These are phyloP conservation scores for Amoebophrya sp. DNA, from an alignment of 169 alveolate species.

Conservation along the genomic window DNA sequence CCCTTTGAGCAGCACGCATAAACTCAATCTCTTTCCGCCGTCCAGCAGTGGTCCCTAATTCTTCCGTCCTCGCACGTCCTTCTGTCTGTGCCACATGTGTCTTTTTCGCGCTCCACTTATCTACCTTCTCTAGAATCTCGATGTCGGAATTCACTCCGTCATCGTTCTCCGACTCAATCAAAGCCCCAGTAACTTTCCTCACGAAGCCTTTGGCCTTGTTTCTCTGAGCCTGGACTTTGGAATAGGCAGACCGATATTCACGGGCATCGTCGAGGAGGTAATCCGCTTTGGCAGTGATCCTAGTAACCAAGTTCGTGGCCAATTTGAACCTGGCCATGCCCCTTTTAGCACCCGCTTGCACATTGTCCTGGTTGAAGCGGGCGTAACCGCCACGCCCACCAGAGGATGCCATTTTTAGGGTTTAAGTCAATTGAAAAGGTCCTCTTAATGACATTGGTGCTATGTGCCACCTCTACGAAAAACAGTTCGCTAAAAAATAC, in stretches of 20 bases:
- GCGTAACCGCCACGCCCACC: too few relatives aligned
- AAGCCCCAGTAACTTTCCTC: neutral
- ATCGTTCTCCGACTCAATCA: neutral
- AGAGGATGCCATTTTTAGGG: too few relatives aligned
- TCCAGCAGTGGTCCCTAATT: too few relatives aligned
- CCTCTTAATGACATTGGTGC: too few relatives aligned
- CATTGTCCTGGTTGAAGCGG: neutral
- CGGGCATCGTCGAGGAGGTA: neutral
- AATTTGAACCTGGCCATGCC: neutral
- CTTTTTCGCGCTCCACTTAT: neutral
- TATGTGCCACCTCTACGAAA: too few relatives aligned
- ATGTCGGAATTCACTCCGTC: neutral
- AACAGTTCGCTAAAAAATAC: too few relatives aligned
- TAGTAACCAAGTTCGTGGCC: neutral
- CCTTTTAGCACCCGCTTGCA: neutral
- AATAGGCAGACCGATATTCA: neutral
- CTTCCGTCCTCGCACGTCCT: too few relatives aligned
- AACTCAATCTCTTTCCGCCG: neutral
- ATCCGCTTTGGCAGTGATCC: neutral
- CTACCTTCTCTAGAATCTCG: neutral
- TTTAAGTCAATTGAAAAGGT: too few relatives aligned
- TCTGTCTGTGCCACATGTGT: neutral
- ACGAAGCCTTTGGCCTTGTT: neutral
- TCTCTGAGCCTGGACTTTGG: neutral
- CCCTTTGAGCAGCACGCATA: neutral